A percentile compares a stretch with the other conserved stretches of the same genome.
phyloP scores from a whole-genome alignment of 441 rosid species.

The Monsonia emarginata region DNA sequence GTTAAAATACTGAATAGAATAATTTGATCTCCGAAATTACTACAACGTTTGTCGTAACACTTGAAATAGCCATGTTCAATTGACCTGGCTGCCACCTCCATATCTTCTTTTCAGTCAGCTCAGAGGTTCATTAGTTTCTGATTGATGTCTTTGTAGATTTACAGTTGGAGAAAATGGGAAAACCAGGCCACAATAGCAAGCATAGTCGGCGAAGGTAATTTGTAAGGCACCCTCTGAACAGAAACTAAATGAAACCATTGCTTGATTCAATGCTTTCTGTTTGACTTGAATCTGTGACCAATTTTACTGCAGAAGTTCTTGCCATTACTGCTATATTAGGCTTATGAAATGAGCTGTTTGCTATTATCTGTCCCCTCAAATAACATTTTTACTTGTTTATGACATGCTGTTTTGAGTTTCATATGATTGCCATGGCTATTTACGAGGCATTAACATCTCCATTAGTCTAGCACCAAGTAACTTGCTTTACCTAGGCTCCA shows the following conservation, averaged over 20 bases:
- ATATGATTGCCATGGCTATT: background rate
- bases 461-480: too few relatives aligned
- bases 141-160: slow-evolving; percentile 43
- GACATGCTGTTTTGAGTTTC: background rate
- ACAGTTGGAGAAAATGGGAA: slow-evolving; percentile 99
- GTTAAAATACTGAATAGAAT: background rate
- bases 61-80: background rate
- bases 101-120: background rate
- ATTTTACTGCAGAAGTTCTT: too few relatives aligned
- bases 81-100: background rate
- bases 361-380: background rate
- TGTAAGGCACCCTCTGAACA: slow-evolving; percentile 40
- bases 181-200: slow-evolving; percentile 33
- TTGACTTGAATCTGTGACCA: background rate
- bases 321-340: background rate
- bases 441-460: background rate
- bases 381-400: too few relatives aligned
- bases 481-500: too few relatives aligned
- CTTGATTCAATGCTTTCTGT: background rate
- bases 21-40: background rate
- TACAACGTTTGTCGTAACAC: background rate
- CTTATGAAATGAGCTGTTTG: background rate
- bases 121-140: slow-evolving; percentile 14
- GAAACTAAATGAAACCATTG: background rate
- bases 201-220: slow-evolving; percentile 37